Conservation (phyloP, 2,329 filamentous ascomycete genomes). For the Fusarium nodosum region DNA sequence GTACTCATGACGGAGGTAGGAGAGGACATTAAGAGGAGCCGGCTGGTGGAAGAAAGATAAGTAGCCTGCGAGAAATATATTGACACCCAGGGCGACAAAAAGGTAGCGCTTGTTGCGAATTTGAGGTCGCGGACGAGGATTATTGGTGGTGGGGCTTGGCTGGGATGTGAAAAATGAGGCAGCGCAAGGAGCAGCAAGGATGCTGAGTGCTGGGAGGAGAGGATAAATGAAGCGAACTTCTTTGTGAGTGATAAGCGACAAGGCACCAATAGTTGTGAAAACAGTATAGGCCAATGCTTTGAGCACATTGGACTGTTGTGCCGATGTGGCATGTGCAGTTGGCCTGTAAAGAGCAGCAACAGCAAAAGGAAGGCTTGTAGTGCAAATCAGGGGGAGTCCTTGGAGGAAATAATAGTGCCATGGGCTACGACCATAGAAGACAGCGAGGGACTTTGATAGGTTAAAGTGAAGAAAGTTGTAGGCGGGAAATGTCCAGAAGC, state of each 20-base stretch:
- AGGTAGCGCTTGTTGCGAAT: conserved; percentile 70
- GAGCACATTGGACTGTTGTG: conserved; percentile 54
- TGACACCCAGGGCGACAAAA: conserved; percentile 70
- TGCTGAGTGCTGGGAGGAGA: conserved; percentile 85
- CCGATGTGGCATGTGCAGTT: conserved; percentile 50
- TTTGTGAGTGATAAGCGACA: conserved; percentile 92
- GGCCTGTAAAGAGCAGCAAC: conserved; percentile 72
- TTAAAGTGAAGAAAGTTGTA: conserved; percentile 93
- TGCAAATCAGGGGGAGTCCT: conserved; percentile 88
- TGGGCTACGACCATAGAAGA: conserved; percentile 92
- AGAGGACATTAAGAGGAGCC: conserved; percentile 80
- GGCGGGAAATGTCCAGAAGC: conserved; percentile 88
- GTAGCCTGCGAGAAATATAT: conserved; percentile 79
- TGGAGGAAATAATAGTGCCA: conserved; percentile 95
- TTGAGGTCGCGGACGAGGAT: conserved; percentile 49
- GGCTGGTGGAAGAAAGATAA: conserved; percentile 82
- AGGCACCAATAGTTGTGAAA: conserved; percentile 68
- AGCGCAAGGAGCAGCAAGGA: conserved; percentile 79
- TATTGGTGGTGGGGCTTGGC: conserved; percentile 45
- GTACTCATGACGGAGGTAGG: conserved; percentile 81
- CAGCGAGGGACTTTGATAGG: conserved; percentile 84
- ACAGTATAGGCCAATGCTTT: conserved; percentile 68
- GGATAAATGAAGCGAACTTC: conserved; percentile 98
- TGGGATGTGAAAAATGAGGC: conserved; percentile 71
- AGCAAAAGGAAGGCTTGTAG: conserved; percentile 84